Evolutionary conservation across 257 asterid genomes (phyloP).

Genomic region (Apocynum venetum): DNA sequence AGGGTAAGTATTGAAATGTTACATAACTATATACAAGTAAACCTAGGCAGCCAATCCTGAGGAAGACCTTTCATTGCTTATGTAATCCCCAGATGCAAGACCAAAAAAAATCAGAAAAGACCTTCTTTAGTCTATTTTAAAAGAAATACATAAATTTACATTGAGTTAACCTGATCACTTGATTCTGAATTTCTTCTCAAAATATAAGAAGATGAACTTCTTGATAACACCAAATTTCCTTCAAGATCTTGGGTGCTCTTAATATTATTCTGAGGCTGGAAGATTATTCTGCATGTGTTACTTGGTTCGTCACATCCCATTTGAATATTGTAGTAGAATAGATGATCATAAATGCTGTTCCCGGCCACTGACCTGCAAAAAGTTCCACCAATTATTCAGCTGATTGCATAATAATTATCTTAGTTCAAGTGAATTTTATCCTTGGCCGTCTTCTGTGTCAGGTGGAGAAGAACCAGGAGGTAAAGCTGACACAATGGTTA

Average conservation of each 20-base stretch:
- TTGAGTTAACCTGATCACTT: conserved; percentile 15
- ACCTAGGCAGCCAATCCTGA: background rate
- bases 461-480: background rate
- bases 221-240: conserved; percentile 59
- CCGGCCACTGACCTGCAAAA: conserved; percentile 81
- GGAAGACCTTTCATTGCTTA: background rate
- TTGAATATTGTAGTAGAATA: conserved; percentile 62
- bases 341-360: conserved; percentile 80
- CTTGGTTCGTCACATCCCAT: conserved; percentile 60
- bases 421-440: background rate
- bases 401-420: background rate
- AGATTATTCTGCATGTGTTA: conserved; percentile 55
- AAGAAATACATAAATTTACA: conserved; percentile 20
- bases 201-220: conserved; percentile 34
- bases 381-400: background rate
- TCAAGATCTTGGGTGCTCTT: conserved; percentile 42
- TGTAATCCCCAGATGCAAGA: conserved; percentile 1
- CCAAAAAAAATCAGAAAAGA: background rate
- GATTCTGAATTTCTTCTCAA: conserved; percentile 33
- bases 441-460: background rate
- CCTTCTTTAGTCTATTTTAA: background rate
- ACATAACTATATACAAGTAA: background rate
- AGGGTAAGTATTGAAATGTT: background rate
- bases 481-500: background rate
- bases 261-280: conserved; percentile 46